Evolutionary conservation across 768 basidiomycete species (phyloP), one percentile per base, ranked within the genome.

Genomic region (Astraeus odoratus): DNA sequence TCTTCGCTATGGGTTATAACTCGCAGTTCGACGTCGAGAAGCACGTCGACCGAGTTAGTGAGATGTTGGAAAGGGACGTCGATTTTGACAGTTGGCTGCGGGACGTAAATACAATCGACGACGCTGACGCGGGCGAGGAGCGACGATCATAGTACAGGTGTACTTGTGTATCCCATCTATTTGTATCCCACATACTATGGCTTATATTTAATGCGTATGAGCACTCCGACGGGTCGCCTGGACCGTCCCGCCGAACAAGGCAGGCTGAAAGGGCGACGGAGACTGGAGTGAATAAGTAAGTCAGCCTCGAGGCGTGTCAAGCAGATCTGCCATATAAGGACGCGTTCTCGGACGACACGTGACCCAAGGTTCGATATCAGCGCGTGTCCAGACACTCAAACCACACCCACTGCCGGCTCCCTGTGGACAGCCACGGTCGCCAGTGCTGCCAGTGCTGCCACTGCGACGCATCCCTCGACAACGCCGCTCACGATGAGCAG

Each of bases 11-110:
- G 61, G 71, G 69, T 2, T 80, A 72, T 53, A 77, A 73, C 48
- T 80, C 81, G 4, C 80, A 81, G 49, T 74, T 77, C 45, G 75
- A 79, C 47, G 66, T 81, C 2, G 75, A 79, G 52, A 69, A 65
- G n/a, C 69, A 72, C 49, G 71, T 77, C 15, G 73, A 75, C 38
- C 58, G 68, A 50, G 78, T 79, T 5, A 73, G 67, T 39, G 76
- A 74, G 56, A 54, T 80, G 50, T 60, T 82, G 49, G 76, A 78
- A 56, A 68, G 69, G 50, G 82, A 81, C 47, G 70, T 81, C 4
- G 78, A 80, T 50, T 78, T 73, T 50, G 70, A 67, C 29, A 72
- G 68, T 7, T 81, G 77, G 78, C 51, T 77, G 54, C 68, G 59
- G 34, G 72, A 75, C 51, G 51, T 65, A 25, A 66, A 63, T 36